phyloP scores from a whole-genome alignment of 192 early-diverging fungal species.

The Allomyces macrogynus region DNA sequence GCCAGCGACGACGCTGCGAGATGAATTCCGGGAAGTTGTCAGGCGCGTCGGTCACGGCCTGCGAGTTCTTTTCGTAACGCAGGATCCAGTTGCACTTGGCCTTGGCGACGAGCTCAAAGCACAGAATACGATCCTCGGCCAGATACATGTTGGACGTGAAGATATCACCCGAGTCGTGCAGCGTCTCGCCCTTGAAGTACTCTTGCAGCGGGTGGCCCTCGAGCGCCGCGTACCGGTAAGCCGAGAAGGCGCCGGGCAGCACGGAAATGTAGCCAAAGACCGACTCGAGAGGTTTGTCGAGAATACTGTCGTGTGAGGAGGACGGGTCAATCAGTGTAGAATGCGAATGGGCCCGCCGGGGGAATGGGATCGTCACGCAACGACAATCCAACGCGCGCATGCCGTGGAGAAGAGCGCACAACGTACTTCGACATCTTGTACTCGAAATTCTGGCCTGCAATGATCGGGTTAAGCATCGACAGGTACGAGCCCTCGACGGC shows the following conservation, averaged over 20 bases:
- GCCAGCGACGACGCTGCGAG: slow-evolving; percentile 91
- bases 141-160: slow-evolving; percentile 88
- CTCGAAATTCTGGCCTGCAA: slow-evolving; percentile 93
- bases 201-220: slow-evolving; percentile 53
- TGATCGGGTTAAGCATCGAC: slow-evolving; percentile 59
- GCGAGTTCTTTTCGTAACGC: slow-evolving; percentile 69
- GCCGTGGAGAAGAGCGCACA: too few species aligned
- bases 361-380: too few species aligned
- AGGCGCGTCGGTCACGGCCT: slow-evolving; percentile 87
- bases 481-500: slow-evolving; percentile 20
- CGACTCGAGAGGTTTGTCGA: slow-evolving; percentile 88
- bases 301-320: slow-evolving; percentile 25
- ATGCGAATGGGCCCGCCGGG: too few species aligned
- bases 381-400: too few species aligned
- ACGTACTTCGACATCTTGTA: slow-evolving; percentile 79
- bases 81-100: slow-evolving; percentile 53
- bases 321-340: too few species aligned
- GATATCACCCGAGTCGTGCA: slow-evolving; percentile 52
- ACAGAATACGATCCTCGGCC: slow-evolving; percentile 79
- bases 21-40: slow-evolving; percentile 78
- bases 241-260: slow-evolving; percentile 85
- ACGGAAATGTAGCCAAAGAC: slow-evolving; percentile 76
- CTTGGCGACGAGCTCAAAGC: slow-evolving; percentile 84
- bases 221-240: slow-evolving; percentile 73
- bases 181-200: slow-evolving; percentile 84